Conservation (phyloP, 2,329 filamentous ascomycete species). For the Neonectria faginata region DNA sequence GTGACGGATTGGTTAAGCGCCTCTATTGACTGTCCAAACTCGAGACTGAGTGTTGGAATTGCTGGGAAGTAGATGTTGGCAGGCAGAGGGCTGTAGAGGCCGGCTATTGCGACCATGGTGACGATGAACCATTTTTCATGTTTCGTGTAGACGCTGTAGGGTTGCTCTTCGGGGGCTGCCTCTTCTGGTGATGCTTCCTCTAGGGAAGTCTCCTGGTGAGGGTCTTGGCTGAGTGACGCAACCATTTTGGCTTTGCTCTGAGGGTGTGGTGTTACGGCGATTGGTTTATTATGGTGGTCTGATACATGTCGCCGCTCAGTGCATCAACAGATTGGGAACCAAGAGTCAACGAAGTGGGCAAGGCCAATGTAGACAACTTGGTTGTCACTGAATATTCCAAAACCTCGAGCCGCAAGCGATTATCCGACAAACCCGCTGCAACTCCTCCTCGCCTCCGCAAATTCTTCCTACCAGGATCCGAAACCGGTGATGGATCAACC, state of each 20-base stretch:
- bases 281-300: neutral
- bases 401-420: too few species aligned
- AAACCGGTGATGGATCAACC: slow-evolving; percentile 5
- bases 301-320: neutral
- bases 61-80: slow-evolving; percentile 53
- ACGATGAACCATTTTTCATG: slow-evolving; percentile 33
- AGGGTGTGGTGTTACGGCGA: neutral
- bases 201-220: neutral
- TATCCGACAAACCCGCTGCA: neutral
- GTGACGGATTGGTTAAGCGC: slow-evolving; percentile 50
- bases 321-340: neutral
- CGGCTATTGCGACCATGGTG: slow-evolving; percentile 28
- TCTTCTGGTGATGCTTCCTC: neutral
- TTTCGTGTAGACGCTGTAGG: slow-evolving; percentile 27
- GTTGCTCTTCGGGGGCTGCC: neutral
- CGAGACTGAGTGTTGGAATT: slow-evolving; percentile 44
- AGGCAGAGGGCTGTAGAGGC: slow-evolving; percentile 45
- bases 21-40: slow-evolving; percentile 47
- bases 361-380: neutral
- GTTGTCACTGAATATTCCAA: neutral
- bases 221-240: neutral
- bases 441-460: neutral
- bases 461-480: neutral
- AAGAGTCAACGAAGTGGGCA: neutral
- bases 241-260: neutral